Percentiles rank a stretch among this genome's conserved stretches.
These are phyloP conservation scores for Arachnomyces sp. DNA, from an alignment of 2,329 filamentous ascomycete species.

Conservation along the genomic window DNA sequence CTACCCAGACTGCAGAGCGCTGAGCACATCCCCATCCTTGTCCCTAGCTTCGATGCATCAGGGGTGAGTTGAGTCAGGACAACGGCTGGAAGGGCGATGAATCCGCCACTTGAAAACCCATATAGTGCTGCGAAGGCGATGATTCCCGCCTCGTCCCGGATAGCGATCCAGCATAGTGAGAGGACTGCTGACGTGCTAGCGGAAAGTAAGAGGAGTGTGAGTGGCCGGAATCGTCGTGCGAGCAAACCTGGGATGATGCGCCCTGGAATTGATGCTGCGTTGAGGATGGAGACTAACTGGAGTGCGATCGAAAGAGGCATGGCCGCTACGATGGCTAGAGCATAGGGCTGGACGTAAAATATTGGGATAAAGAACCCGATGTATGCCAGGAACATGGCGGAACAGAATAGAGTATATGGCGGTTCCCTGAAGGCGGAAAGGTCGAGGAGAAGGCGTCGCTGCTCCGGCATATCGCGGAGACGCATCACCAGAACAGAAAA, in stretches of 20 bases:
- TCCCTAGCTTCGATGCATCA: slow-evolving; percentile 48
- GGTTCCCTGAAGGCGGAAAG: slow-evolving; percentile 37
- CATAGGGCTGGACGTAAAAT: slow-evolving; percentile 48
- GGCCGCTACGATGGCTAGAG: too few species aligned
- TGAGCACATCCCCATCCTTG: slow-evolving; percentile 52
- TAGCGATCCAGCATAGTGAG: slow-evolving; percentile 36
- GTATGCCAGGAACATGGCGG: slow-evolving; percentile 47
- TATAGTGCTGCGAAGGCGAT: slow-evolving; percentile 39
- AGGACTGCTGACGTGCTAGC: slow-evolving; percentile 37
- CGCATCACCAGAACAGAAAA: slow-evolving; percentile 35
- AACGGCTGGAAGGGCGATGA: slow-evolving; percentile 37
- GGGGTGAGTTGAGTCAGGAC: slow-evolving; percentile 24
- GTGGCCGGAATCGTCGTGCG: slow-evolving; percentile 49
- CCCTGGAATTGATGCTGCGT: slow-evolving; percentile 54
- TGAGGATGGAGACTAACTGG: slow-evolving; percentile 63
- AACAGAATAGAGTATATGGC: slow-evolving; percentile 39
- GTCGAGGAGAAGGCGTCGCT: slow-evolving; percentile 38
- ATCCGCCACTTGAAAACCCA: slow-evolving; percentile 46
- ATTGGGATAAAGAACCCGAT: slow-evolving; percentile 51
- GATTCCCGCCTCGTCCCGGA: slow-evolving; percentile 32
- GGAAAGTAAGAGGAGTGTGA: slow-evolving; percentile 48
- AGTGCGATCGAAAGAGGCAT: too few species aligned
- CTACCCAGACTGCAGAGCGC: slow-evolving; percentile 44
- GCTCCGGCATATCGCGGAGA: slow-evolving; percentile 31
- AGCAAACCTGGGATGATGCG: slow-evolving; percentile 53